Conservation (phyloP, 176 grass and related monocot genomes). For the Aegilops sharonensis region DNA sequence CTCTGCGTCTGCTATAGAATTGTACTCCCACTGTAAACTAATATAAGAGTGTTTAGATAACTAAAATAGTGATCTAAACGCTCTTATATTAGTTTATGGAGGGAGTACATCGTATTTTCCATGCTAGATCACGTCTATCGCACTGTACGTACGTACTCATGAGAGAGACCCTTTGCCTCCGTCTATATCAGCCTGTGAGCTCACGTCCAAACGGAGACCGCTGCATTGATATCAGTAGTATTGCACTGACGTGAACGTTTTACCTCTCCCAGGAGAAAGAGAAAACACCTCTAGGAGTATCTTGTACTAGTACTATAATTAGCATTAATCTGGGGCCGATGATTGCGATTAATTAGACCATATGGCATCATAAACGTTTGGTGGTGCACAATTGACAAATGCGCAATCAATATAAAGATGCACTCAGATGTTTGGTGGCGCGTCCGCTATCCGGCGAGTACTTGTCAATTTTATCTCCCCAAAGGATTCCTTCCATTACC, state of each 20-base stretch:
- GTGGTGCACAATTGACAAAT: slow-evolving; percentile 4
- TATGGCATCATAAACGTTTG: slow-evolving; percentile 28
- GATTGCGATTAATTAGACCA: slow-evolving; percentile 20
- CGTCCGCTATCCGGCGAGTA: slow-evolving; percentile 47
- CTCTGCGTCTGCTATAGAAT: not conserved
- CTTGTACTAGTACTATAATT: not conserved
- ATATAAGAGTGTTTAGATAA: too few species aligned
- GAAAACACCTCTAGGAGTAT: not conserved
- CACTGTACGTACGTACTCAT: not conserved
- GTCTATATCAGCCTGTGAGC: not conserved
- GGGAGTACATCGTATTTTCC: not conserved
- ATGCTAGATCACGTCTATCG: not conserved
- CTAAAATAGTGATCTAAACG: too few species aligned
- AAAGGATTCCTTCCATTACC: slow-evolving; percentile 35
- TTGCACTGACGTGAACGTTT: slow-evolving; percentile 15
- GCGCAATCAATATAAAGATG: slow-evolving; percentile 26
- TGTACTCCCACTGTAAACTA: too few species aligned
- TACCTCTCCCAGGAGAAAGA: slow-evolving; percentile 3
- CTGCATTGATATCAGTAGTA: too few species aligned
- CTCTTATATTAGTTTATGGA: too few species aligned
- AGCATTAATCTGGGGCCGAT: not conserved
- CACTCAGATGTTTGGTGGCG: slow-evolving; percentile 39
- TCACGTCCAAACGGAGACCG: slow-evolving; percentile 1
- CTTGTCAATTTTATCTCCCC: slow-evolving; percentile 31
- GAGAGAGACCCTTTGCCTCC: not conserved